Base-by-base conservation (phyloP, 371 early-diverging fungal genomes). In the Rhizopus arrhizus region DNA sequence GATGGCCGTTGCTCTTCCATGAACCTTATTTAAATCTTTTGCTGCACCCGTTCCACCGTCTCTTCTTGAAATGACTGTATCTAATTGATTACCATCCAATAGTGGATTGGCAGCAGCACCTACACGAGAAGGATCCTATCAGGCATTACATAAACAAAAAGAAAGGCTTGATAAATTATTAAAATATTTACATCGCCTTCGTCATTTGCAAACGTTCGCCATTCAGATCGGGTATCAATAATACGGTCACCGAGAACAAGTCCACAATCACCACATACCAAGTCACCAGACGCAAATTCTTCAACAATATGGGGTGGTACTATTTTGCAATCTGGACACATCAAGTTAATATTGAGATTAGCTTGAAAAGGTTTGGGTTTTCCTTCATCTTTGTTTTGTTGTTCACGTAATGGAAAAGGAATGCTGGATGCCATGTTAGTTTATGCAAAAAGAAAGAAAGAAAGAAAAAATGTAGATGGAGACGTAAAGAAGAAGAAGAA, bases 201-300 rank as follows among this genome's bases (percentile, higher is more conserved):
- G 64, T 95, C 95, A 77, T 96, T 94, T 46, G 92, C 88, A 81
- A 99, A 99, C 0, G 97, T 98, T 65, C 99, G 89, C 99, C 99
- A 99, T 76, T 99, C 99, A 7, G 95, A 93, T 22, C 98, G 85
- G 10, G 99, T 98, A 77, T 99, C 99, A 56, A 99, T 97, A 60
- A 99, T 95, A 52, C 98, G 86, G 76, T 96, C 92, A 42, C 95
- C 97, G 29, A 99, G 84, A 6, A 99, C 94, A 40, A 97, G 77
- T 34, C 99, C 99, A 75, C 99, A 99, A 73, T 92, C 91, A 35
- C 97, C 97, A 75, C 99, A 99, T 11, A 99, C 92, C 58, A 94
- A 74, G 80, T 96, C 99, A 12, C 92, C 92, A 5, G 85, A 85
- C 9, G 91, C 86, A 68, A 94, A 98, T 72, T 99, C 97, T 78